These are phyloP conservation scores for Serendipita vermifera DNA, from an alignment of 768 basidiomycete species.

Conservation along the genomic window DNA sequence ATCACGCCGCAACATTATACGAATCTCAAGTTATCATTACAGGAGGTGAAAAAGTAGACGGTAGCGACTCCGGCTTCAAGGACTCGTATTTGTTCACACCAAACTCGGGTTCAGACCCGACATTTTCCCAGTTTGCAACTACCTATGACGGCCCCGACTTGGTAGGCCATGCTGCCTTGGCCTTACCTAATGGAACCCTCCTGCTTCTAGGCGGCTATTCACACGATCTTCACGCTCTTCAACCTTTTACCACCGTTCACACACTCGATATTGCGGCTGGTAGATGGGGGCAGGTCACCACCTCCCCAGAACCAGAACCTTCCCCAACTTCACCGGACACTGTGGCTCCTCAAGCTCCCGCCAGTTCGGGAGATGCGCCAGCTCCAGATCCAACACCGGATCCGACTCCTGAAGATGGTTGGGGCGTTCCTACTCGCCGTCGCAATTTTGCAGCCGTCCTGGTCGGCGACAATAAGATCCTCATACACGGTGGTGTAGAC, in stretches of 20 bases:
- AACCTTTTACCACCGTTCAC: slow-evolving; percentile 23
- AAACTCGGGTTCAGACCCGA: slow-evolving; percentile 29
- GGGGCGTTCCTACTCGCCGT: slow-evolving; percentile 40
- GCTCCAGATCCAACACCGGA: no score
- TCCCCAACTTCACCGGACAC: no score
- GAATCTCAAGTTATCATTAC: slow-evolving; percentile 51
- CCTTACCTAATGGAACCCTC: slow-evolving; percentile 55
- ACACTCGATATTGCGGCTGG: background rate
- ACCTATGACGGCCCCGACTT: slow-evolving; percentile 48
- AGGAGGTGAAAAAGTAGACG: slow-evolving; percentile 75
- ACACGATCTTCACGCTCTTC: slow-evolving; percentile 19
- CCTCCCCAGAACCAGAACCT: no score
- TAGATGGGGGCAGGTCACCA: background rate
- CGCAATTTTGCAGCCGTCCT: slow-evolving; percentile 47
- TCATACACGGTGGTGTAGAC: slow-evolving; percentile 73
- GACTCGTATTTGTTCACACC: slow-evolving; percentile 49
- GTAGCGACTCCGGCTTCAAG: slow-evolving; percentile 47
- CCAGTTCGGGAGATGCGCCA: no score
- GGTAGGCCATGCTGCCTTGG: slow-evolving; percentile 56
- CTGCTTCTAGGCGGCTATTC: slow-evolving; percentile 62
- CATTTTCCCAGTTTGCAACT: slow-evolving; percentile 41
- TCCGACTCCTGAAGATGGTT: no score
- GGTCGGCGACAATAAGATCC: slow-evolving; percentile 39
- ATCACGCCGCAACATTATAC: slow-evolving; percentile 45
- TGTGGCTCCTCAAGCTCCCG: no score